Conservation (phyloP, 139 green algal genomes). For the Ettlia oleoabundans region DNA sequence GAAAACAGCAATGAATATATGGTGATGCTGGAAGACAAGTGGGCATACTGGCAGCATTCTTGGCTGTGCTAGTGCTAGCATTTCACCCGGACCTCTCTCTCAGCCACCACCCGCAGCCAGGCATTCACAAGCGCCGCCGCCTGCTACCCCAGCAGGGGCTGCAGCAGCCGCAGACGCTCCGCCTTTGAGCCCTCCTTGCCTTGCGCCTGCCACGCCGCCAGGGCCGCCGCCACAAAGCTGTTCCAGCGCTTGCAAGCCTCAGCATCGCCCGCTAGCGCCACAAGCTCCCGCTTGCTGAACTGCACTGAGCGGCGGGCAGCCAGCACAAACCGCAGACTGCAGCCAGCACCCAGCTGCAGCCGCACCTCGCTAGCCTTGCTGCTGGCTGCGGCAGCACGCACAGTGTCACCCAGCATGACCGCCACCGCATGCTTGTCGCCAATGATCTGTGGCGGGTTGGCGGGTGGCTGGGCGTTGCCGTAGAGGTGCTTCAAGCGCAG, state of each 20-base stretch:
- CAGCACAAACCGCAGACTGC: not conserved
- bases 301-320: slow-evolving; percentile 2
- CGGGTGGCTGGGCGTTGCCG: not conserved
- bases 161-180: slow-evolving; percentile 16
- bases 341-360: not conserved
- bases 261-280: not conserved
- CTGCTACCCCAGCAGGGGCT: slow-evolving; percentile 11
- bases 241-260: slow-evolving; percentile 2
- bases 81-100: no score
- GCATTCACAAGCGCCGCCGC: no score
- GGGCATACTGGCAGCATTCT: no score
- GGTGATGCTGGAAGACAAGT: no score
- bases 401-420: slow-evolving; percentile 8
- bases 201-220: not conserved
- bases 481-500: slow-evolving; percentile 4
- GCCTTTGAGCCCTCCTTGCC: slow-evolving; percentile 10
- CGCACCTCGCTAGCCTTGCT: not conserved
- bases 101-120: no score
- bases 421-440: not conserved
- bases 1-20: no score
- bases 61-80: no score
- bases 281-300: not conserved
- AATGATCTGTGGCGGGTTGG: not conserved
- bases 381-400: not conserved
- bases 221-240: slow-evolving; percentile 3